Conservation (phyloP, 2,329 filamentous ascomycete genomes). For the Podosphaera aphanis region DNA sequence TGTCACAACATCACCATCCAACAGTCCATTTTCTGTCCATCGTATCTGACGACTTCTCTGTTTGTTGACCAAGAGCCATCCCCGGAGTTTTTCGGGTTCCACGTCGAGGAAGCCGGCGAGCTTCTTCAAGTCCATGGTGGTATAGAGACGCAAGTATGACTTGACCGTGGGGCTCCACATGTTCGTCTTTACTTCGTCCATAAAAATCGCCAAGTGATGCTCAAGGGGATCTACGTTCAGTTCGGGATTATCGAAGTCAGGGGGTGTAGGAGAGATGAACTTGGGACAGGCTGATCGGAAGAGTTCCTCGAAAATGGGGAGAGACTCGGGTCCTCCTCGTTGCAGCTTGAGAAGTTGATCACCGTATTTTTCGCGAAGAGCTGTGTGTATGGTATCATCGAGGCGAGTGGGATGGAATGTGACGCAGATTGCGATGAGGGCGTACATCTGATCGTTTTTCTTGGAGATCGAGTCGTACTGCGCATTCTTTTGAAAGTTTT, state of each 20-base stretch:
- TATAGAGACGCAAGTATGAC: slow-evolving; percentile 97
- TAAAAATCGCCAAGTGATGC: slow-evolving; percentile 93
- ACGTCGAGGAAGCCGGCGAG: slow-evolving; percentile 92
- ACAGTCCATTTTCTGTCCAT: slow-evolving; percentile 71
- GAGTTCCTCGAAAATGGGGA: slow-evolving; percentile 93
- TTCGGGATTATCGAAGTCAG: slow-evolving; percentile 92
- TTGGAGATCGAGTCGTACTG: slow-evolving; percentile 98
- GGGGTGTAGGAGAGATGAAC: slow-evolving; percentile 93
- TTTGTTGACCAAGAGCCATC: slow-evolving; percentile 92
- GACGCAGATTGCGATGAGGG: slow-evolving; percentile 93
- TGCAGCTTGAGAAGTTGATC: slow-evolving; percentile 95
- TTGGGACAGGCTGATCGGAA: slow-evolving; percentile 97
- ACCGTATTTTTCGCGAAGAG: slow-evolving; percentile 94
- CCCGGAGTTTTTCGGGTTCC: slow-evolving; percentile 82
- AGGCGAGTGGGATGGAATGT: slow-evolving; percentile 92
- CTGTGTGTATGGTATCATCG: slow-evolving; percentile 97
- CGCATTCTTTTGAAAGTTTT: slow-evolving; percentile 99
- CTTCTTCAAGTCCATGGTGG: slow-evolving; percentile 97
- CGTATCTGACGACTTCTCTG: slow-evolving; percentile 91
- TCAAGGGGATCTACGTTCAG: slow-evolving; percentile 92
- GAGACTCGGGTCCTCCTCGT: slow-evolving; percentile 79
- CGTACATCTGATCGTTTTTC: slow-evolving; percentile 99
- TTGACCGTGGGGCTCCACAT: slow-evolving; percentile 95
- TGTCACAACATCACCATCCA: slow-evolving; percentile 83
- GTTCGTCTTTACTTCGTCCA: slow-evolving; percentile 99